Evolutionary conservation across 1,284 basidiomycete species (phyloP), one percentile per base, ranked within the genome.

Genomic region (Ceraceosorus guamensis): DNA sequence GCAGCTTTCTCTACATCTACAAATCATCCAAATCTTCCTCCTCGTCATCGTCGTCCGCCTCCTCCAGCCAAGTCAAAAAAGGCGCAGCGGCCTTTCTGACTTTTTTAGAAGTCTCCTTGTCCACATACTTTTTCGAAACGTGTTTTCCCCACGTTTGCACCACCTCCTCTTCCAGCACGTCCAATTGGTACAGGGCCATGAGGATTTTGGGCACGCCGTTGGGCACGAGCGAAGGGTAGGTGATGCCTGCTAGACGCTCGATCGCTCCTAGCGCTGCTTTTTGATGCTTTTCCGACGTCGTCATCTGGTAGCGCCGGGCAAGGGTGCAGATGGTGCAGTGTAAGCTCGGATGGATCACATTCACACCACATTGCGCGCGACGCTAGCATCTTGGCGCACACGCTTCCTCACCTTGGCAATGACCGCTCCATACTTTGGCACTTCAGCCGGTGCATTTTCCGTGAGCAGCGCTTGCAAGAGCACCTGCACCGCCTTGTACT

Each of bases 31-130:
- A 59, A 50, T 73, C 67, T 53, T 70, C 68, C 8, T 68, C 62
- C 41, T 73, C 67, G n/a, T 69, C 63, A 34, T 65, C 68, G 49
- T 60, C 62, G 39, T 73, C 71, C 10, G 72, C 74, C 58, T 76
- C 62, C 34, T 75, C 70, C 8, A 76, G 64, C 73, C 73, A 76
- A 50, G 71, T 66, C 74, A 99, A 80, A 82, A 98, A 96, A 0
- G 92, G 90, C 75, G 90, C 90, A 63, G 90, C 90, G 24, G 89
- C 90, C 81, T 93, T 91, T 67, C 93, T 83, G 55, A 98, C 91
- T 79, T 85, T 91, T 83, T 97, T 98, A 77, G 87, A 89, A 45
- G 83, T 87, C 32, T 97, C 91, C 80, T 89, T 91, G 79, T 93
- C 89, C 56, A 93, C 90, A 76, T 95, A 97, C 81, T 98, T 74